phyloP scores from a whole-genome alignment of 2,329 filamentous ascomycete species.

The Neonectria punicea region DNA sequence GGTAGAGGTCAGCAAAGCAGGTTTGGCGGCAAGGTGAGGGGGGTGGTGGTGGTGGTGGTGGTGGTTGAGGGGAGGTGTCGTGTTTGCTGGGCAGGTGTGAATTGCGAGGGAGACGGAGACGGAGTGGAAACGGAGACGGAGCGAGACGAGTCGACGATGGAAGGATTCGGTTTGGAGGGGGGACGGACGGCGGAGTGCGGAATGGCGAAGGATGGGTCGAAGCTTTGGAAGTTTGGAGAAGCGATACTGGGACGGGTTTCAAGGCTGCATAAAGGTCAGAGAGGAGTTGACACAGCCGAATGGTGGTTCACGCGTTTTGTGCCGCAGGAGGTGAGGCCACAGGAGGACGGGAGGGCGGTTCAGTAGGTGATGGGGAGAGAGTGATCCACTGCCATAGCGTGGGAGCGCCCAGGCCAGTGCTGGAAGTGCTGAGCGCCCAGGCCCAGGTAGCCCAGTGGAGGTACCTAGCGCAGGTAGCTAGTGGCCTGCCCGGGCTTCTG shows the following conservation, averaged over 20 bases:
- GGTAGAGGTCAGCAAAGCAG: slow-evolving; percentile 3
- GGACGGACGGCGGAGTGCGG: neutral
- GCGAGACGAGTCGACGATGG: slow-evolving; percentile 5
- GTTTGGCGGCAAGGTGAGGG: slow-evolving; percentile 10
- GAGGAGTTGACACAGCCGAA: slow-evolving; percentile 44
- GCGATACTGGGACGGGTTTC: slow-evolving; percentile 35
- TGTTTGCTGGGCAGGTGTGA: neutral
- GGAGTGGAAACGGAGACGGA: neutral
- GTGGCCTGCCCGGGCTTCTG: neutral
- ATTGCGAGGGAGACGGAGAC: no score
- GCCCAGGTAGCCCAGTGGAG: no score
- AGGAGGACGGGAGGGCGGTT: slow-evolving; percentile 38
- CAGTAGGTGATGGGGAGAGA: slow-evolving; percentile 28
- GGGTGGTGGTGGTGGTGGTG: neutral
- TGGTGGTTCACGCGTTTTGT: slow-evolving; percentile 45
- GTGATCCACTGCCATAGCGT: slow-evolving; percentile 35
- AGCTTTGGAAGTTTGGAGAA: neutral
- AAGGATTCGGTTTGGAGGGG: slow-evolving; percentile 7
- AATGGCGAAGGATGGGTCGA: slow-evolving; percentile 3
- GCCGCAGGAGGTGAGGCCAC: slow-evolving; percentile 46
- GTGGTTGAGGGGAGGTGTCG: slow-evolving; percentile 2
- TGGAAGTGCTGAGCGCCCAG: no score
- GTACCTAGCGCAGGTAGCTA: neutral
- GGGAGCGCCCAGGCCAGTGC: slow-evolving; percentile 12
- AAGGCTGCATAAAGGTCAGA: slow-evolving; percentile 44